phyloP scores from a whole-genome alignment of 306 rosid species.

The Sophora flavescens region DNA sequence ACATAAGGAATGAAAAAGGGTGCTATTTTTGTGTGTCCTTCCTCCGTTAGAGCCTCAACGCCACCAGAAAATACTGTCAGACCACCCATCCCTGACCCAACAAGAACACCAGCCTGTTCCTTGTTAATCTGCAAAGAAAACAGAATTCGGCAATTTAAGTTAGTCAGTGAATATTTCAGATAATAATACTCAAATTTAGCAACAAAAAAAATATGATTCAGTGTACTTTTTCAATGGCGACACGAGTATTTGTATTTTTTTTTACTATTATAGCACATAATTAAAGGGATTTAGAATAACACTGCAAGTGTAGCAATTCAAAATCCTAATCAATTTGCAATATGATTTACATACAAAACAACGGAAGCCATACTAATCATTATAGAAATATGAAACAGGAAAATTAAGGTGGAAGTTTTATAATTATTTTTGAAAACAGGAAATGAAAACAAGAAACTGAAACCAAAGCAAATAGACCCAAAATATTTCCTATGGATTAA shows the following conservation, averaged over 20 bases:
- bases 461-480: too few species aligned
- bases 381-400: background rate
- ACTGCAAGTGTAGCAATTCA: background rate
- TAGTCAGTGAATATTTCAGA: background rate
- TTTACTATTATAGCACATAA: background rate
- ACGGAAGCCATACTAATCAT: background rate
- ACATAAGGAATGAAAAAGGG: conserved; percentile 97
- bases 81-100: conserved; percentile 99
- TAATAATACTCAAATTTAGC: background rate
- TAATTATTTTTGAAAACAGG: too few species aligned
- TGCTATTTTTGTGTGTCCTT: conserved; percentile 82
- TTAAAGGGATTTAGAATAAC: background rate
- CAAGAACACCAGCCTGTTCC: conserved; percentile 87
- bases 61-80: conserved; percentile 88
- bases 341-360: background rate
- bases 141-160: conserved; percentile 25
- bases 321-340: background rate
- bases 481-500: too few species aligned
- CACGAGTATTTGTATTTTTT: background rate
- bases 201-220: background rate
- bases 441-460: too few species aligned
- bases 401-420: too few species aligned
- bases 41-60: conserved; percentile 80
- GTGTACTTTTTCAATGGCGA: background rate
- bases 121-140: conserved; percentile 71